These are phyloP conservation scores for Fusarium circinatum DNA, from an alignment of 2,329 filamentous ascomycete genomes.

Conservation along the genomic window DNA sequence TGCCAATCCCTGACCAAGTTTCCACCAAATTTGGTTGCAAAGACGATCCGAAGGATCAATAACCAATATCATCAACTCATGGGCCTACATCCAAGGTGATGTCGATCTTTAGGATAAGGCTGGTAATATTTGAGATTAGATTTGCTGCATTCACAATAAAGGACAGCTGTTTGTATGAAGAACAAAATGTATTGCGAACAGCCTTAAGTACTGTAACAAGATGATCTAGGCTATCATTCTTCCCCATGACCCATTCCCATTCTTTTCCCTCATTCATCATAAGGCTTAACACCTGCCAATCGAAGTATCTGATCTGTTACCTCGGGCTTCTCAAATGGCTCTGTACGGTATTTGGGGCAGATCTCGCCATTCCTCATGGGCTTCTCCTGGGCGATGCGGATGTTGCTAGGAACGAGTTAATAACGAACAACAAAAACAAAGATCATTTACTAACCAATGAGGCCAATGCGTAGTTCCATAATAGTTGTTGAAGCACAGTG, in stretches of 20 bases:
- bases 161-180: not conserved
- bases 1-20: too few species aligned
- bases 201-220: not conserved
- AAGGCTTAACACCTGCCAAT: conserved; percentile 35
- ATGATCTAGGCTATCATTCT: not conserved
- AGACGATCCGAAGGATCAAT: too few species aligned
- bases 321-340: conserved; percentile 36
- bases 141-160: not conserved
- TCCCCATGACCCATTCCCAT: not conserved
- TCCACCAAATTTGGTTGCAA: not conserved
- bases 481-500: not conserved
- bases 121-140: not conserved
- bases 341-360: conserved; percentile 36
- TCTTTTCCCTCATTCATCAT: conserved; percentile 1
- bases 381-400: conserved; percentile 34
- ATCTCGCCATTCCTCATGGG: conserved; percentile 36
- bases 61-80: not conserved
- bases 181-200: not conserved
- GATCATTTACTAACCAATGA: not conserved
- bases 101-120: not conserved
- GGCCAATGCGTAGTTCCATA: conserved; percentile 2
- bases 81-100: not conserved
- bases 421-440: rapidly evolving
- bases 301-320: conserved; percentile 28
- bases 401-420: conserved; percentile 5